Conservation (phyloP, 2,329 filamentous ascomycete genomes). For the Fusarium anguioides region DNA sequence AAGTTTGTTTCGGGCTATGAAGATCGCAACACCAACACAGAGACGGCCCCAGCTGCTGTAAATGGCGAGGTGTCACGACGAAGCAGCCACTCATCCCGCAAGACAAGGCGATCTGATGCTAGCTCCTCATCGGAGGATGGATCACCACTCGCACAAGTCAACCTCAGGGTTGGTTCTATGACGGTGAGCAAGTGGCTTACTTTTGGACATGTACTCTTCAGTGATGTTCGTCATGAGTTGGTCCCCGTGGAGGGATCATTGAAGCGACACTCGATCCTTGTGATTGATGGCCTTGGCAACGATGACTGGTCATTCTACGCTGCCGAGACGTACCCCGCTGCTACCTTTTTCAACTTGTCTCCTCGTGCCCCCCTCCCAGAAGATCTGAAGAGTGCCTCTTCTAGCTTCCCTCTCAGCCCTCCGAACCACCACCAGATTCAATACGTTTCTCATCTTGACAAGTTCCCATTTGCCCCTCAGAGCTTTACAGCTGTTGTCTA, state of each 20-base stretch:
- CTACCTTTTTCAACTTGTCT: slow-evolving; percentile 81
- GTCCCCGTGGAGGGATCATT: slow-evolving; percentile 52
- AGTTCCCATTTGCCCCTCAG: slow-evolving; percentile 79
- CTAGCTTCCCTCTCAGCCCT: slow-evolving; percentile 66
- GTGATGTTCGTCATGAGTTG: slow-evolving; percentile 79
- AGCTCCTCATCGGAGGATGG: slow-evolving; percentile 66
- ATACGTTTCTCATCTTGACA: slow-evolving; percentile 69
- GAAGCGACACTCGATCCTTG: slow-evolving; percentile 72
- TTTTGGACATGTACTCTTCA: slow-evolving; percentile 85
- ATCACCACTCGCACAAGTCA: slow-evolving; percentile 75
- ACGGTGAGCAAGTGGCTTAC: slow-evolving; percentile 90
- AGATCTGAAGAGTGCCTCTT: slow-evolving; percentile 55
- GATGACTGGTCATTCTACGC: slow-evolving; percentile 90
- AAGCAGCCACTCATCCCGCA: slow-evolving; percentile 49
- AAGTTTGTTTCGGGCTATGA: slow-evolving; percentile 51
- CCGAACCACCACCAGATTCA: slow-evolving; percentile 81
- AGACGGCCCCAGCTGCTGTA: slow-evolving; percentile 41
- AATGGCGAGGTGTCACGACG: slow-evolving; percentile 47
- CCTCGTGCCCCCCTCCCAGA: slow-evolving; percentile 64
- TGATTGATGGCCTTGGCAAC: slow-evolving; percentile 87
- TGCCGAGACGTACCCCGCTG: slow-evolving; percentile 79
- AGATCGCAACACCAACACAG: slow-evolving; percentile 36
- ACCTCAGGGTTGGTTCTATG: slow-evolving; percentile 81
- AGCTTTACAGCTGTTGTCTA: slow-evolving; percentile 82
- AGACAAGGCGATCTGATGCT: slow-evolving; percentile 55